These are phyloP conservation scores for Naganishia sp. DNA, from an alignment of 1,284 basidiomycete genomes.

Conservation along the genomic window DNA sequence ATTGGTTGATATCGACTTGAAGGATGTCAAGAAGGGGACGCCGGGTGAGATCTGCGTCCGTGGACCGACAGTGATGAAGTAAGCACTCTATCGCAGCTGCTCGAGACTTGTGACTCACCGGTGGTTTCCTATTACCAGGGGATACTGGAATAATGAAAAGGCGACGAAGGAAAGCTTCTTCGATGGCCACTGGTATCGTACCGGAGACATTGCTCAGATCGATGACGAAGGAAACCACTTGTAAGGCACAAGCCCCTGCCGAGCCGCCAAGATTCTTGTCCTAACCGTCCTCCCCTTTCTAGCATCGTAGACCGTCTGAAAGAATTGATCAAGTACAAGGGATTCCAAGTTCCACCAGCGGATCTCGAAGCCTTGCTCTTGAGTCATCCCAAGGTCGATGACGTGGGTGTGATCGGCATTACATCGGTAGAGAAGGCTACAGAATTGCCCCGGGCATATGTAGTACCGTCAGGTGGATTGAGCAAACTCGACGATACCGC, in stretches of 20 bases:
- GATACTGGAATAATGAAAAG: constrained; percentile 63
- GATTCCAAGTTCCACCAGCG: constrained; percentile 69
- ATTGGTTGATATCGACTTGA: constrained; percentile 59
- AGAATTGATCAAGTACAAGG: constrained; percentile 77
- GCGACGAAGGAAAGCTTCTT: constrained; percentile 66
- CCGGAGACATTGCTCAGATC: constrained; percentile 69
- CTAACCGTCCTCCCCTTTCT: neutral
- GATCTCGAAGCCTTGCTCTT: constrained; percentile 76
- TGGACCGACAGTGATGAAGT: constrained; percentile 76
- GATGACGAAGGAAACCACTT: constrained; percentile 63
- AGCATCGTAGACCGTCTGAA: constrained; percentile 61
- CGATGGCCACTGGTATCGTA: constrained; percentile 72
- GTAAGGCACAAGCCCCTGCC: constrained; percentile 32
- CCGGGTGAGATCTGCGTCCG: constrained; percentile 79
- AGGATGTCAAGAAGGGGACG: constrained; percentile 58
- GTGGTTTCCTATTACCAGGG: constrained; percentile 48
- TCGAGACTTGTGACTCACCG: neutral
- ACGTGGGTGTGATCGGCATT: constrained; percentile 72
- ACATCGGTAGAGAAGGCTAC: constrained; percentile 65
- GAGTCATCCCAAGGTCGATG: constrained; percentile 69
- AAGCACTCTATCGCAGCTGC: neutral
- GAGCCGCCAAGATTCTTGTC: neutral
- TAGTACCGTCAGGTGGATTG: constrained; percentile 58
- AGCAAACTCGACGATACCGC: constrained; percentile 50
- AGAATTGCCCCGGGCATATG: constrained; percentile 75